A percentile compares a stretch with the other conserved stretches of the same genome.
phyloP scores from a whole-genome alignment of 73 alveolate species.

The Symbiodinium pilosum region DNA sequence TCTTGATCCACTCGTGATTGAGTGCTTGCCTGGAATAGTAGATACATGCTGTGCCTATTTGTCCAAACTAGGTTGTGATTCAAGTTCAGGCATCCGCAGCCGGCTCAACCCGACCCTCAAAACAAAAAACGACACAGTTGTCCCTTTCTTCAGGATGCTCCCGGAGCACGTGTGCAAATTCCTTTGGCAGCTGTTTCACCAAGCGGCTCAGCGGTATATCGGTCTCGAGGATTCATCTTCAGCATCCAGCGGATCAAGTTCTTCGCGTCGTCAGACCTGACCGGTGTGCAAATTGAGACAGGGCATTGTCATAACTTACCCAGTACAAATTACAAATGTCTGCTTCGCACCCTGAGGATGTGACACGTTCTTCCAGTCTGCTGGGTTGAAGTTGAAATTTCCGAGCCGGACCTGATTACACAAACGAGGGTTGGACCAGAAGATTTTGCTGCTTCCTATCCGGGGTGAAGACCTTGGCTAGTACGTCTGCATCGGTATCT shows the following conservation, averaged over 20 bases:
- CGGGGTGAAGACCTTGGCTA: too few relatives aligned
- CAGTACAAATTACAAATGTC: neutral
- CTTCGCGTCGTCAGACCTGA: slow-evolving; percentile 77
- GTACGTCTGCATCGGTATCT: slow-evolving; percentile 77
- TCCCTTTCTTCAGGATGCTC: too few relatives aligned
- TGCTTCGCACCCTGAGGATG: neutral
- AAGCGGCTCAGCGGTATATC: slow-evolving; percentile 66
- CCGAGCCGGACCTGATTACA: slow-evolving; percentile 51
- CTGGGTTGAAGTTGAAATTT: slow-evolving; percentile 81
- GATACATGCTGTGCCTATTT: too few relatives aligned
- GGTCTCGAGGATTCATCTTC: slow-evolving; percentile 91
- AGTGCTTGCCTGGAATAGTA: slow-evolving; percentile 77
- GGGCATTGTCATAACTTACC: too few relatives aligned
- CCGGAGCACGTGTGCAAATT: too few relatives aligned
- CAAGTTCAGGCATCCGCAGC: too few relatives aligned
- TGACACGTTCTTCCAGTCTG: slow-evolving; percentile 82
- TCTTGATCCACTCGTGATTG: slow-evolving; percentile 82
- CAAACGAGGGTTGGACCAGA: too few relatives aligned
- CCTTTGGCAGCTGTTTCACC: neutral
- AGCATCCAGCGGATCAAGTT: slow-evolving; percentile 74
- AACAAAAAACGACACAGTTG: too few relatives aligned
- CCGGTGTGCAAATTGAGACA: neutral
- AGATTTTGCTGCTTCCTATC: neutral
- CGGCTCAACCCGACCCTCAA: too few relatives aligned
- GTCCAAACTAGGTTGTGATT: too few relatives aligned